Base-by-base conservation (phyloP, 805 yeast genomes). In the Myxozyma sirexii region DNA sequence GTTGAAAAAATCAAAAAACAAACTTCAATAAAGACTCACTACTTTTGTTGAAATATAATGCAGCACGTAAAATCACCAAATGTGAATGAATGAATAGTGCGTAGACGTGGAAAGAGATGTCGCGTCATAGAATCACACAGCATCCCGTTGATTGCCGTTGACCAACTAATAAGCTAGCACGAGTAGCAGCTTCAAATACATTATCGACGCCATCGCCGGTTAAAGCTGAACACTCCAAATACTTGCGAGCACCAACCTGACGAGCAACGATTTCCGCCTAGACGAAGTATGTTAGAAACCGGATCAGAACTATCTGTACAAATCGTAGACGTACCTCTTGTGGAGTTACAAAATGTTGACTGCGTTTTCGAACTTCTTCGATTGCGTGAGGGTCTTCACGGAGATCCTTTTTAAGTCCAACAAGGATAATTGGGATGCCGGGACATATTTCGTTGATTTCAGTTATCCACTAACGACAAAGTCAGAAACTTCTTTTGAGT, bases 171-270 rank as follows among this genome's bases (percentile, higher is more conserved):
- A 90, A 75, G 70, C 94, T 86, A 2, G 92, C 85, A 67, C 97
- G 79, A 0, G 96, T 89, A 15, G 97, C 97, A 52, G 84, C 83
- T 74, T 92, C 97, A 72, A 92, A 91, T 1, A 92, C 92, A 70
- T 89, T 96, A 73, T 91, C 97, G 23, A 92, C 97, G 12, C 96
- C 96, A 71, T 90, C 96, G 3, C 97, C 97, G 1, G 96, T 89
- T 66, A 92, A 76, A 0, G 97, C 90, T 49, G 96, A 88, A 70
- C 97, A 90, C 69, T 92, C 97, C 70, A 92, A 75, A 71, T 89
- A 92, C 62, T 78, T 81, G 64, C 87, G 84, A 0, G 97, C 97
- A 3, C 96, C 96, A 41, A 92, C 87, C 56, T 82, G 81, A 56
- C 80, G 80, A 0, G 97, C 96, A 26, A 85, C 87, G 50, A 77